A percentile compares a stretch with the other conserved stretches of the same genome.
Evolutionary conservation across 2,329 filamentous ascomycete species (phyloP).

Genomic region (Tricladium varicosporioides): DNA sequence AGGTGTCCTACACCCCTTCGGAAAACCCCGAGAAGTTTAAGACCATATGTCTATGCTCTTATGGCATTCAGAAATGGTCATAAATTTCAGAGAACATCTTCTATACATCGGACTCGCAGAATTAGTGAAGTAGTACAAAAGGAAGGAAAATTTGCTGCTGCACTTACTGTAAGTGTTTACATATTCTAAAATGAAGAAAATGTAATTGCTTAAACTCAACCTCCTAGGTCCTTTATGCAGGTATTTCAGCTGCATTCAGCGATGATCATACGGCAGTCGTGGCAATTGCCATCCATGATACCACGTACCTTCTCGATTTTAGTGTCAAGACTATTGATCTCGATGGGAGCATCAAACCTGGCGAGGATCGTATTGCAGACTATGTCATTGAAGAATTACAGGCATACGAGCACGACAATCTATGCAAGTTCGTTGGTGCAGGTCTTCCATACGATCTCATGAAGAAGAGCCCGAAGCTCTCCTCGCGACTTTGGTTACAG

Average conservation of each 20-base stretch:
- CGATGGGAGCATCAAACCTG: slow-evolving; percentile 37
- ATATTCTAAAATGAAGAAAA: neutral
- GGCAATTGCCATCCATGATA: slow-evolving; percentile 70
- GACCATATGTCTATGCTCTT: slow-evolving; percentile 23
- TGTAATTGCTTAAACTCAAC: neutral
- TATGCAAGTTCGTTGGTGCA: slow-evolving; percentile 72
- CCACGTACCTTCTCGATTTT: slow-evolving; percentile 73
- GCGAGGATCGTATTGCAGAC: slow-evolving; percentile 52
- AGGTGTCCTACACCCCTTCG: slow-evolving; percentile 2
- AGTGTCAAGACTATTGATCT: slow-evolving; percentile 57
- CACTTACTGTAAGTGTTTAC: slow-evolving; percentile 17
- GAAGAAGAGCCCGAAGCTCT: slow-evolving; percentile 60
- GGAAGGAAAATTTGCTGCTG: slow-evolving; percentile 23
- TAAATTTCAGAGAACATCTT: slow-evolving; percentile 17
- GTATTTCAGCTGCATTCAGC: slow-evolving; percentile 55
- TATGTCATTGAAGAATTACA: slow-evolving; percentile 57
- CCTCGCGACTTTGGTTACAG: slow-evolving; percentile 71
- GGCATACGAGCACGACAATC: slow-evolving; percentile 61
- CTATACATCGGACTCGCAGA: slow-evolving; percentile 15
- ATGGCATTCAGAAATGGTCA: slow-evolving; percentile 25
- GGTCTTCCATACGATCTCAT: slow-evolving; percentile 64
- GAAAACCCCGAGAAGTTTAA: slow-evolving; percentile 19
- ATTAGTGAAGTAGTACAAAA: slow-evolving; percentile 18
- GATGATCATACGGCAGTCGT: slow-evolving; percentile 53
- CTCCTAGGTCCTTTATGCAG: slow-evolving; percentile 56